Percentiles rank a stretch among this genome's conserved stretches.
Conservation (phyloP, 352 stramenopile species). For the Phytophthora agathidicida region DNA sequence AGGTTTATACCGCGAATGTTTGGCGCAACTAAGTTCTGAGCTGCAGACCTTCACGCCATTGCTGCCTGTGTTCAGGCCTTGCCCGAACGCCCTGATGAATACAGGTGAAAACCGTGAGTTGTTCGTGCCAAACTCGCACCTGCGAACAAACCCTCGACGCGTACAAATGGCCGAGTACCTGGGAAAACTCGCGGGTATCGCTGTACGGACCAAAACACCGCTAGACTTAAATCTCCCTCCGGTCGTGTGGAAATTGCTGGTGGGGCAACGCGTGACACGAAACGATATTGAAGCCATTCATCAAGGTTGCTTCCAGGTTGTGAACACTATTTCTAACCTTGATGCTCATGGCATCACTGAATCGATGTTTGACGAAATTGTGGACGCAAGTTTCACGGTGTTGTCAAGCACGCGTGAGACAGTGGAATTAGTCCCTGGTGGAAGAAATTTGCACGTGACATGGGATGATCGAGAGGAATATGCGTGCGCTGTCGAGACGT, state of each 20-base stretch:
- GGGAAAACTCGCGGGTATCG: constrained; percentile 94
- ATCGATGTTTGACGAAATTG: constrained; percentile 90
- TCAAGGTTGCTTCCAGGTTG: constrained; percentile 84
- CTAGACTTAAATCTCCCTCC: constrained; percentile 92
- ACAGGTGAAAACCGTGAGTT: constrained; percentile 91
- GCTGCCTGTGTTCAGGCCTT: constrained; percentile 87
- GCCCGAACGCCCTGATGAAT: constrained; percentile 85
- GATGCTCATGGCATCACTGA: constrained; percentile 79
- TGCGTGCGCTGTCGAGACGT: constrained; percentile 74
- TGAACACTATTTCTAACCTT: constrained; percentile 91
- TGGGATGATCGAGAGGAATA: constrained; percentile 92
- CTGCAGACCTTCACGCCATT: constrained; percentile 75
- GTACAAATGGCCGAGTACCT: constrained; percentile 94
- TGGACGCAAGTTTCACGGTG: constrained; percentile 91
- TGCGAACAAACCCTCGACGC: constrained; percentile 51
- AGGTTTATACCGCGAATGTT: constrained; percentile 89
- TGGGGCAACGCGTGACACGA: constrained; percentile 72
- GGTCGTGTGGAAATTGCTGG: constrained; percentile 94
- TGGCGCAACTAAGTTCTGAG: constrained; percentile 89
- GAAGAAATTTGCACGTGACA: constrained; percentile 80
- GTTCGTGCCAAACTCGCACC: constrained; percentile 78
- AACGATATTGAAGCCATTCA: constrained; percentile 89
- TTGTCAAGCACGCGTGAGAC: constrained; percentile 79
- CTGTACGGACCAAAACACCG: constrained; percentile 93
- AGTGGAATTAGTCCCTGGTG: constrained; percentile 85